phyloP scores from a whole-genome alignment of 2,329 filamentous ascomycete genomes.

The Lasiodiplodia sp. region DNA sequence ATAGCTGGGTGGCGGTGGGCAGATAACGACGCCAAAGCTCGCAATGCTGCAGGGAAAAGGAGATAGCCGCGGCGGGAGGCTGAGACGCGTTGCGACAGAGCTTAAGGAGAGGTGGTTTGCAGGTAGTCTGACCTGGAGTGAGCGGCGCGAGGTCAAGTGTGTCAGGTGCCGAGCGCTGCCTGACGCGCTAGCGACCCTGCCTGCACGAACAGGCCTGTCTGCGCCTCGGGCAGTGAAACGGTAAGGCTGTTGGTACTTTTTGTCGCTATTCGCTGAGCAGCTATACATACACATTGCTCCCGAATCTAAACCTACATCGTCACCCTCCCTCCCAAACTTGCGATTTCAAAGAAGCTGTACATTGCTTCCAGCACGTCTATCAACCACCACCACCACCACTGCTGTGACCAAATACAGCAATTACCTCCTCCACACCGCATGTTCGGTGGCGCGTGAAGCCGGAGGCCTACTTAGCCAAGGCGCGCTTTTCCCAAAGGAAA shows the following conservation, averaged over 20 bases:
- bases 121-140: conserved; percentile 23
- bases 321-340: not conserved
- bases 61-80: conserved; percentile 7
- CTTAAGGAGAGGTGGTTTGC: conserved; percentile 8
- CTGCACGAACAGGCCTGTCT: not conserved
- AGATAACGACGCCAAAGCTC: conserved; percentile 23
- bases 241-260: not conserved
- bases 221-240: not conserved
- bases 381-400: conserved; percentile 8
- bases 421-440: conserved; percentile 24
- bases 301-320: conserved; percentile 25
- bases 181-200: conserved; percentile 11
- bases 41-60: conserved; percentile 18
- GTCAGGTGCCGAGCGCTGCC: conserved; percentile 27
- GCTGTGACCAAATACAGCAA: conserved; percentile 11
- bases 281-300: conserved; percentile 21
- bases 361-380: conserved; percentile 20
- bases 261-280: conserved; percentile 13
- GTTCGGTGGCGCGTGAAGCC: conserved; percentile 4
- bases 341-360: conserved; percentile 12
- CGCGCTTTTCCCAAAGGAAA: conserved; percentile 27
- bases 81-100: not conserved
- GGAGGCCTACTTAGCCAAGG: conserved; percentile 20
- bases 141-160: conserved; percentile 13
- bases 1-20: conserved; percentile 28